Conservation (phyloP, 2,329 filamentous ascomycete species). For the Phyllosticta citribraziliensis region DNA sequence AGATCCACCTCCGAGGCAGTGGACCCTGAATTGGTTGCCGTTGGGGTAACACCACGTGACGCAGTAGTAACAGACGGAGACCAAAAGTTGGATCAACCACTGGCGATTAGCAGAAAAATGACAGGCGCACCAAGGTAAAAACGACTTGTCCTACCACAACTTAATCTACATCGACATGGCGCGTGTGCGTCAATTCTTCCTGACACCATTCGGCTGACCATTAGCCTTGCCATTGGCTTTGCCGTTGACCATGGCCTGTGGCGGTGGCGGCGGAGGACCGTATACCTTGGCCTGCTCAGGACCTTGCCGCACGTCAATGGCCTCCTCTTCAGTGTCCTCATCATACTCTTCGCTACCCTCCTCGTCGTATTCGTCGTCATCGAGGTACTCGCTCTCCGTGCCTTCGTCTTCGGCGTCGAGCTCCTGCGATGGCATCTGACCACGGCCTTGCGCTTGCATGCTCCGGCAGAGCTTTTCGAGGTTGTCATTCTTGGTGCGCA, state of each 20-base stretch:
- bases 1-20: neutral
- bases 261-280: constrained; percentile 23
- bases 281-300: constrained; percentile 16
- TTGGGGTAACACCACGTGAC: neutral
- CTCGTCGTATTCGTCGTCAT: constrained; percentile 33
- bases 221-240: constrained; percentile 23
- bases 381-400: constrained; percentile 32
- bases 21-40: neutral
- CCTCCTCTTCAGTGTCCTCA: constrained; percentile 49
- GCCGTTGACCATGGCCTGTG: constrained; percentile 22
- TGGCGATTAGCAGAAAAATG: neutral
- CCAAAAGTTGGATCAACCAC: neutral
- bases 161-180: neutral
- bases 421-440: constrained; percentile 46
- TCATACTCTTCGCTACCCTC: constrained; percentile 43
- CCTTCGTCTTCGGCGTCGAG: constrained; percentile 50
- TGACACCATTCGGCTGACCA: constrained; percentile 29
- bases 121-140: neutral
- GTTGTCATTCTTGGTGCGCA: constrained; percentile 79
- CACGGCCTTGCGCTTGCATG: constrained; percentile 90
- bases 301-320: constrained; percentile 20
- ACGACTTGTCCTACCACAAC: neutral
- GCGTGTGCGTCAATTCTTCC: constrained; percentile 2
- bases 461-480: constrained; percentile 89
- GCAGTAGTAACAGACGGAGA: neutral